Evolutionary conservation across 2,329 filamentous ascomycete species (phyloP), one percentile per base, ranked within the genome.

Genomic region (Colletotrichum shisoi): DNA sequence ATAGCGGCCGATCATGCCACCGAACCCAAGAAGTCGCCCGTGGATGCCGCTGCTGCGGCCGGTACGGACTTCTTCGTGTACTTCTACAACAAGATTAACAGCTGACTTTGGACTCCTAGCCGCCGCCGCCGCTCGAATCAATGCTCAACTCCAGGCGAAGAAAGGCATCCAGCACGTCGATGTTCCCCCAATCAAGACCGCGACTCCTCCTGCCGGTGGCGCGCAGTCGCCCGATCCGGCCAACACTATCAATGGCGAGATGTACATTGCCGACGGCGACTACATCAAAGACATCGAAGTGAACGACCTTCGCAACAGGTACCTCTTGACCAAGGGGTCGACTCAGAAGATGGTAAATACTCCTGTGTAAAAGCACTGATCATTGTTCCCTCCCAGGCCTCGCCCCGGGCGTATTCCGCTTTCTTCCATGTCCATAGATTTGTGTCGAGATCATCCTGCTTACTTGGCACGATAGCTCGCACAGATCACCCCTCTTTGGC

Each of bases 271-370:
- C 69, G 95, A 98, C 77, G 95, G 95, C 74, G 95, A 99, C 80
- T 98, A 92, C 78, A 98, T 99, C 81, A 95, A 96, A 80, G 95
- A 99, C 76, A 97, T 99, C 76, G 95, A 98, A 83, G 93, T 99
- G 83, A 99, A 99, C 79, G 94, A 98, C 80, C 82, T 98, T 75
- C 91, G 94, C 71, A 99, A 98, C 78, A 92, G 94, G 74, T 99
- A 99, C 80, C 91, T 94, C 78, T 86, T 99, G 82, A 99, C 94
- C 71, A 98, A 97, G 84, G 93, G 94, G 75, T 91, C 93, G 74
- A 97, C 93, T 72, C 95, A 98, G 85, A 96, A 97, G 88, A 97
- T 95, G 94, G 95, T 99, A 97, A 96, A 91, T 94, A 90, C 63
- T 69, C 80, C 81, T 86, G 87, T 73, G 71, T 62, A 71, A 70